Evolutionary conservation across 2,329 filamentous ascomycete genomes (phyloP).

Genomic region (Orbilia brochopaga): DNA sequence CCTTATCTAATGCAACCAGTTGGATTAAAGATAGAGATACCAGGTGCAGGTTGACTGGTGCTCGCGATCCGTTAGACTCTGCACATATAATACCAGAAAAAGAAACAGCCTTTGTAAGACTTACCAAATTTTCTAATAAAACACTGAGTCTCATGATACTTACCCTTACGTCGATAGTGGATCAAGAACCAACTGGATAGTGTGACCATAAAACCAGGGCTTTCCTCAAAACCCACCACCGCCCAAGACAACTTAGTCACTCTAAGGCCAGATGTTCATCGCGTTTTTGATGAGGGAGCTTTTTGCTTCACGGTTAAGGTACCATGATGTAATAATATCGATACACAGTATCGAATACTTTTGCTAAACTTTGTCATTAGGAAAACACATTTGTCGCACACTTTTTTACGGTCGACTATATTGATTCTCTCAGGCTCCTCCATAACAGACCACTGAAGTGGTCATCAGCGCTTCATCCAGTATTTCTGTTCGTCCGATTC

Average conservation of each 20-base stretch:
- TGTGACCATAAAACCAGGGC: not conserved
- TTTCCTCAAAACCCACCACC: not conserved
- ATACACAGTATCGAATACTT: not conserved
- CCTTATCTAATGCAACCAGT: not conserved
- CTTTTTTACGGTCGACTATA: not conserved
- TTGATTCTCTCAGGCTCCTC: not conserved
- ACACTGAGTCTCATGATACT: not conserved
- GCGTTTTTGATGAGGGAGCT: not conserved
- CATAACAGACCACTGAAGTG: not conserved
- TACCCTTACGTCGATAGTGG: not conserved
- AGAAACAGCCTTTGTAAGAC: not conserved
- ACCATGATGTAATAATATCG: not conserved
- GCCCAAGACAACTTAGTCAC: not conserved
- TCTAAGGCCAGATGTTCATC: not conserved
- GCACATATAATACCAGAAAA: not conserved
- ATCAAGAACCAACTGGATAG: not conserved
- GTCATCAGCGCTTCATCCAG: not conserved
- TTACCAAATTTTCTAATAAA: not conserved
- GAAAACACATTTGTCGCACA: not conserved
- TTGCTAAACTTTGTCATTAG: not conserved
- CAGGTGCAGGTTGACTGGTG: not conserved
- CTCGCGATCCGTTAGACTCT: not conserved
- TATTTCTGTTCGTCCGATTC: not conserved
- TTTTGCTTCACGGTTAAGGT: not conserved
- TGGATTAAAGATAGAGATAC: not conserved